Evolutionary conservation across 2,329 filamentous ascomycete genomes (phyloP).

Genomic region (Phyllosticta citribraziliensis): DNA sequence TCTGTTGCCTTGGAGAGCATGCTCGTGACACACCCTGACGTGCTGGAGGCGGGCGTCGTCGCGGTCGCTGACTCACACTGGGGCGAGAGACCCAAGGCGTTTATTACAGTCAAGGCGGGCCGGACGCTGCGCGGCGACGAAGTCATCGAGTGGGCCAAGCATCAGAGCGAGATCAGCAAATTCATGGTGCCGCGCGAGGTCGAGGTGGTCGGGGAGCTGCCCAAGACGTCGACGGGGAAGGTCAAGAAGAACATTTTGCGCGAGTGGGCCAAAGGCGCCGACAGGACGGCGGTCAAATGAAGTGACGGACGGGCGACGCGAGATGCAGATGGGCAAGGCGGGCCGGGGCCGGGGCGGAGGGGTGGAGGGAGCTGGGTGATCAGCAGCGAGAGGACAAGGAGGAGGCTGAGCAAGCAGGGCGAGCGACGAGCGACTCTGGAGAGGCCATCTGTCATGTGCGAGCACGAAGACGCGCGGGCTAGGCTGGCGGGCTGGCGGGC

Average conservation of each 20-base stretch:
- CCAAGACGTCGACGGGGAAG: conserved; percentile 96
- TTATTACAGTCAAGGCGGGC: conserved; percentile 69
- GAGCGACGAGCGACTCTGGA: not conserved
- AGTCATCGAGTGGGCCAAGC: conserved; percentile 78
- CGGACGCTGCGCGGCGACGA: conserved; percentile 51
- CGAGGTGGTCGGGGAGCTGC: conserved; percentile 75
- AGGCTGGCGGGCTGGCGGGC: not conserved
- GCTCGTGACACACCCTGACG: conserved; percentile 76
- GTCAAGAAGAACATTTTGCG: conserved; percentile 88
- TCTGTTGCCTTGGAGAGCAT: conserved; percentile 85
- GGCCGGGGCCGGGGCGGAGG: not conserved
- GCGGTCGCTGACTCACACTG: conserved; percentile 81
- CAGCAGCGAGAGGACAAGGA: conserved; percentile 7
- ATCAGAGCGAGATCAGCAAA: conserved; percentile 68
- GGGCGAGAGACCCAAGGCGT: conserved; percentile 95
- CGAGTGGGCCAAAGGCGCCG: conserved; percentile 62
- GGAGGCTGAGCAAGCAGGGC: not conserved
- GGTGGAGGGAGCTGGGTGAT: not conserved
- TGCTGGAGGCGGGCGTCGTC: conserved; percentile 87
- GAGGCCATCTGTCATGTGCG: not conserved
- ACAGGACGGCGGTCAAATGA: conserved; percentile 7
- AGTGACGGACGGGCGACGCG: not conserved
- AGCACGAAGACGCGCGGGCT: not conserved
- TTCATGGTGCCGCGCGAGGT: conserved; percentile 76
- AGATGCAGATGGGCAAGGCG: conserved; percentile 5